Evolutionary conservation across 768 basidiomycete genomes (phyloP), one percentile per base, ranked within the genome.

Genomic region (Lactifluus hygrophoroides): DNA sequence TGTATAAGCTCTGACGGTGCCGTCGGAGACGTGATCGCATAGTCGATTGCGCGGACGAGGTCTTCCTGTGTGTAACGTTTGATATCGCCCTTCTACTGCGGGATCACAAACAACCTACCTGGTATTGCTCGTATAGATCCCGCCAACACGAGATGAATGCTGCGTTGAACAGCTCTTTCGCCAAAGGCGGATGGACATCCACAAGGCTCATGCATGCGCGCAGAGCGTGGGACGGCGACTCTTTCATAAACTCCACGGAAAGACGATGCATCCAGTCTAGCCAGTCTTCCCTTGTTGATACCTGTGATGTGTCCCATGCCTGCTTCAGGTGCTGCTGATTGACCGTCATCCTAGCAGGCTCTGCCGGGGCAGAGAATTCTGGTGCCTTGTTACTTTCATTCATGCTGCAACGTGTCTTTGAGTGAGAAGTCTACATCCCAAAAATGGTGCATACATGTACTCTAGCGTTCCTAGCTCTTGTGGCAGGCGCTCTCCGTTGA

Each of bases 81-180:
- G 55, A 38, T 28, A 1, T 23, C 42, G 9, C 38, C 21, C 49
- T 19, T 52, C 10, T 25, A n/a, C n/a, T n/a, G n/a, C n/a, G 59
- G 32, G 19, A 34, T 17, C 37, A 55, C 3, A 37, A 42, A 17
- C 38, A 1, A 35, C 78, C 28, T 66, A 93, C 94, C 80, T 97
- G 95, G 72, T 97, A 98, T 68, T 91, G 87, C 52, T 97, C 94
- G 66, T 94, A 98, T 7, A 99, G 74, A 65, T 96, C 93, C 0
- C 84, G 81, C 95, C 96, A 99, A 63, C 96, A 99, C 5, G 94
- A 97, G 17, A 98, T 80, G 72, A 99, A 99, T 0, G 96, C 96
- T 4, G 94, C 93, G 69, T 98, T 98, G 78, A 97, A 98, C 11
- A 99, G 74, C 67, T 98, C 95, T 66, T 88, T 87, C 0, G 93